phyloP scores from a whole-genome alignment of 192 early-diverging fungal genomes.

The Coemansia sp. region DNA sequence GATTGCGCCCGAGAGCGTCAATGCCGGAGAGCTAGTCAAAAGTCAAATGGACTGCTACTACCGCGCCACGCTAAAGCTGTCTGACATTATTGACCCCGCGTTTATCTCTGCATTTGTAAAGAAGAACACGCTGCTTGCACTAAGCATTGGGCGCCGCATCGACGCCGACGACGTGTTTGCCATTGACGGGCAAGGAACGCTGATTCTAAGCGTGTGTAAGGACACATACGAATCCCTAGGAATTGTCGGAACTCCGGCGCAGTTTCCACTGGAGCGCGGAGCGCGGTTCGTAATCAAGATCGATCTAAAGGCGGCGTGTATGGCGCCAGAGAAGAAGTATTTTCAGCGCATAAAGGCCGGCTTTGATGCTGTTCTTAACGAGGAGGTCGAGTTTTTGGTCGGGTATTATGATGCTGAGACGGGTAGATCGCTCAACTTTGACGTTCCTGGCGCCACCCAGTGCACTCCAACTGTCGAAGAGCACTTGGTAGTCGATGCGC shows the following conservation, averaged over 20 bases:
- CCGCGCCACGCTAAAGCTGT: conserved; percentile 21
- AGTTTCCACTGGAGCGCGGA: conserved; percentile 42
- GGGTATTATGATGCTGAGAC: conserved; percentile 23
- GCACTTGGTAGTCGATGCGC: neutral
- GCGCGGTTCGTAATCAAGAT: conserved; percentile 35
- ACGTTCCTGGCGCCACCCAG: conserved; percentile 18
- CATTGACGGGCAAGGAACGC: conserved; percentile 36
- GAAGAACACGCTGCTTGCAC: conserved; percentile 22
- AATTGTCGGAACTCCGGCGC: conserved; percentile 18
- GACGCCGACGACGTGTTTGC: conserved; percentile 53
- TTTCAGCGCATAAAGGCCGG: conserved; percentile 28
- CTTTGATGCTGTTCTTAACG: conserved; percentile 21
- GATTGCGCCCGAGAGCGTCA: neutral
- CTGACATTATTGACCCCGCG: conserved; percentile 34
- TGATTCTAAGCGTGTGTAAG: conserved; percentile 46
- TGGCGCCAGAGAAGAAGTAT: conserved; percentile 41
- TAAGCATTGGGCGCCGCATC: conserved; percentile 18
- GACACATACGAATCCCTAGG: conserved; percentile 48
- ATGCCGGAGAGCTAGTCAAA: neutral
- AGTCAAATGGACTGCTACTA: conserved; percentile 24
- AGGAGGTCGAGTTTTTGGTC: conserved; percentile 21
- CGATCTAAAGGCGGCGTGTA: conserved; percentile 19
- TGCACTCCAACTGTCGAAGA: neutral
- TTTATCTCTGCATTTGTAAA: conserved; percentile 36
- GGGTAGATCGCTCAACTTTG: conserved; percentile 29